phyloP scores from a whole-genome alignment of 2,329 filamentous ascomycete genomes.

The Xylaria sp. region DNA sequence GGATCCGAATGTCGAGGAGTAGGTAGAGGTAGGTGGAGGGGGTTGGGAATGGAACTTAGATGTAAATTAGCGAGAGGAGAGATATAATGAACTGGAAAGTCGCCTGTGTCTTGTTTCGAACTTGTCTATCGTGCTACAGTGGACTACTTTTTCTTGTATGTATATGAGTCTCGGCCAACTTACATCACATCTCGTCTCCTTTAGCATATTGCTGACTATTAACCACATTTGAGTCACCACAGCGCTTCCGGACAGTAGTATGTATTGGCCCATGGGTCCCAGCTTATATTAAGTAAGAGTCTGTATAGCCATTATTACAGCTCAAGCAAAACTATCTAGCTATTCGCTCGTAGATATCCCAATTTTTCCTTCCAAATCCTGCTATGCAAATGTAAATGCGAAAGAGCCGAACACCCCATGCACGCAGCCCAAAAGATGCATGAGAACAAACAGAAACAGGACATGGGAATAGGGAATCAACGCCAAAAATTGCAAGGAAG shows the following conservation, averaged over 20 bases:
- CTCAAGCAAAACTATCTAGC: conserved; percentile 16
- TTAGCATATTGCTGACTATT: neutral
- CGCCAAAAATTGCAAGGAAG: neutral
- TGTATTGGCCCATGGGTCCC: neutral
- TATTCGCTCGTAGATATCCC: neutral
- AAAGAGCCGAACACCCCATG: neutral
- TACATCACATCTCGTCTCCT: neutral
- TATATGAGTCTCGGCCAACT: neutral
- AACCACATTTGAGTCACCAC: neutral
- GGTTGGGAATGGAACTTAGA: neutral
- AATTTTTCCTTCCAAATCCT: conserved; percentile 18
- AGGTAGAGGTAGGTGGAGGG: neutral
- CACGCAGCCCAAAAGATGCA: conserved; percentile 4
- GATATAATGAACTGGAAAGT: neutral
- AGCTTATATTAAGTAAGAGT: conserved; percentile 5
- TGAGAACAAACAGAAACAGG: neutral
- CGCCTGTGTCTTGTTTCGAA: neutral
- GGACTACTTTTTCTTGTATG: neutral
- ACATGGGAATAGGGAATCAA: neutral
- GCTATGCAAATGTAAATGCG: conserved; percentile 32
- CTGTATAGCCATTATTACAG: conserved; percentile 8
- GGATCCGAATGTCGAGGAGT: conserved; percentile 66
- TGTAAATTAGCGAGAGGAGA: neutral
- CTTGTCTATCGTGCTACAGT: neutral
- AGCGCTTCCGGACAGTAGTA: neutral